Percentiles rank a stretch among this genome's conserved stretches.
Conservation (phyloP, 1,284 basidiomycete species). For the Bondarzewia mesenterica region DNA sequence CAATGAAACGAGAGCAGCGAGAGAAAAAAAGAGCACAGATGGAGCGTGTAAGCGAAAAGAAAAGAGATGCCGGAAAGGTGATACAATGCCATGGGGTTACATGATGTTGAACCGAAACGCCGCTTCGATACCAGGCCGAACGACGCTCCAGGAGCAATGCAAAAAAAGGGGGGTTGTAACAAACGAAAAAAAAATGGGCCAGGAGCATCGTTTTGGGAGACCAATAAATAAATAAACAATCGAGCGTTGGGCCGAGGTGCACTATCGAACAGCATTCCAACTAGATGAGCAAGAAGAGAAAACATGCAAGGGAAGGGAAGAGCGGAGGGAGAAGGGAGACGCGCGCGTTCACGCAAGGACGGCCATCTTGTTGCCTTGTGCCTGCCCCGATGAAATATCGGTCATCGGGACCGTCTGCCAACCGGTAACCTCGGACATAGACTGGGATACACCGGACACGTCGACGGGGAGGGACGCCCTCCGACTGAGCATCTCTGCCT, state of each 20-base stretch:
- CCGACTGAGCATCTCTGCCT: conserved; percentile 9
- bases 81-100: conserved; percentile 2
- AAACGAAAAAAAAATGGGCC: not conserved
- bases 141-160: conserved; percentile 2
- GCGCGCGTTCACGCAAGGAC: conserved; percentile 14
- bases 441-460: conserved; percentile 5
- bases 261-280: not conserved
- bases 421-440: conserved; percentile 30
- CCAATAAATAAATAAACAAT: conserved; percentile 7
- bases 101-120: conserved; percentile 2
- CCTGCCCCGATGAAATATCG: conserved; percentile 16
- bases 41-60: not conserved
- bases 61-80: not conserved
- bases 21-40: too few relatives aligned
- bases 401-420: conserved; percentile 30
- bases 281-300: not conserved
- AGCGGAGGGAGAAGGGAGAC: not conserved
- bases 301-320: not conserved
- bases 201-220: not conserved
- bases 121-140: not conserved
- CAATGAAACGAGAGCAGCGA: too few relatives aligned
- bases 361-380: conserved; percentile 9
- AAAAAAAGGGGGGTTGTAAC: not conserved
- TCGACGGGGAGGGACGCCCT: conserved; percentile 10
- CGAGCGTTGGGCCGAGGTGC: not conserved